Percentiles rank a stretch among this genome's conserved stretches.
phyloP scores from a whole-genome alignment of 1,139 yeast genomes.

The Kodamaea sp. region DNA sequence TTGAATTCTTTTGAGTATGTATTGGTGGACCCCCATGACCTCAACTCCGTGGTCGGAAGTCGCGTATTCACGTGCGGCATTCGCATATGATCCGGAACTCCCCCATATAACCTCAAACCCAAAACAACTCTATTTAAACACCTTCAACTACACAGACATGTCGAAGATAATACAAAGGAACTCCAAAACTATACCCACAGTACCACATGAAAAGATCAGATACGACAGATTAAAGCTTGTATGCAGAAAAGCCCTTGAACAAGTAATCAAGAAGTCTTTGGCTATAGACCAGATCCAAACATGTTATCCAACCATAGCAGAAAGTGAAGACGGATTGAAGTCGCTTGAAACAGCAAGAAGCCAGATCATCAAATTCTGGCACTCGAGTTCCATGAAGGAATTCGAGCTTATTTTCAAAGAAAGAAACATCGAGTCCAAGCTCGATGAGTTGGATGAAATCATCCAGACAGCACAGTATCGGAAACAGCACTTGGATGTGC shows the following conservation, averaged over 20 bases:
- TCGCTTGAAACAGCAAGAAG: constrained; percentile 58
- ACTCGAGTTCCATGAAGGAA: constrained; percentile 56
- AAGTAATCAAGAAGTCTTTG: constrained; percentile 59
- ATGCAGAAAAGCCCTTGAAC: constrained; percentile 65
- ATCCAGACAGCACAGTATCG: constrained; percentile 52
- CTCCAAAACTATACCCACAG: background rate
- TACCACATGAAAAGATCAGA: constrained; percentile 39
- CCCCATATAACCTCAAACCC: no score
- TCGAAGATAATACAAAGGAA: no score
- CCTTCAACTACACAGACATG: no score
- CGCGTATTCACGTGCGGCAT: no score
- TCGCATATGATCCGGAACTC: no score
- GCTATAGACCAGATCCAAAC: constrained; percentile 59
- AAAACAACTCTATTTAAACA: no score
- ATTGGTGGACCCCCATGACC: no score
- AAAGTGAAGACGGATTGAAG: constrained; percentile 49
- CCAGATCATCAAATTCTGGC: constrained; percentile 67
- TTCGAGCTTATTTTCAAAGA: constrained; percentile 68
- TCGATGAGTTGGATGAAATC: constrained; percentile 67
- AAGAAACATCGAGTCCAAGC: constrained; percentile 54
- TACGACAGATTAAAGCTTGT: constrained; percentile 56
- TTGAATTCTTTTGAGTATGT: no score
- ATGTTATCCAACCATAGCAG: constrained; percentile 67
- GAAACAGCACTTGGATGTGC: constrained; percentile 16
- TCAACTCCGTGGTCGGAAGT: no score